Evolutionary conservation across 441 rosid genomes (phyloP), one percentile per base, ranked within the genome.

Genomic region (Populus trichocarpa): DNA sequence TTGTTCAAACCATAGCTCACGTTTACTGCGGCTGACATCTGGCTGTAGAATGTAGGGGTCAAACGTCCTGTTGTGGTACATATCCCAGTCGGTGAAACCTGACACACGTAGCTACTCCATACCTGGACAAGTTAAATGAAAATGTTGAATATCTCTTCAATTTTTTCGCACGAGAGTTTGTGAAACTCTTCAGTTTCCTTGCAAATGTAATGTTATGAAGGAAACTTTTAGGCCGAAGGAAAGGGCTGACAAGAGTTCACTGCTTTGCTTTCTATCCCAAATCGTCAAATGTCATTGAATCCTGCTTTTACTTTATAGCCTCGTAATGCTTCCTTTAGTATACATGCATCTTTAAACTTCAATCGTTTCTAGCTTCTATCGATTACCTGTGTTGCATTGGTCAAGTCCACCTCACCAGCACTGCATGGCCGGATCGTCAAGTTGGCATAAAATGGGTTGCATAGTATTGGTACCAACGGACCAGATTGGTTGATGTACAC

Each of bases 401-500:
- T 84, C 80, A 93, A 76, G 84, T 90, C 84, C 32, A 91, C 90
- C 83, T 96, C 98, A 40, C 96, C 95, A 14, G 86, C 42, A 30
- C 90, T 84, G 85, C 99, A 96, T 63, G 78, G 18, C 3, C 97
- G 90, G 75, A 89, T 86, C 0, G 93, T 87, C 36, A 93, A 84
- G 80, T 94, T 93, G 1, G 90, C 77, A 69, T 85, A 77, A 66
- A 87, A 92, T 0, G 98, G 99, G 75, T 90, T 92, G 87, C 98
- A 96, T 79, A 94, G 94, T 33, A 88, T 40, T 8, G 97, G 99
- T 69, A 96, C 91, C 71, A 90, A 79, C 0, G 98, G 98, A 77
- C 99, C 99, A 6, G 98, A 92, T 75, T 96, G 99, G 82, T 96
- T 96, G 88, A 89, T 76, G 89, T 96, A 94, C 81, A 96, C 75